Evolutionary conservation across 139 green algal genomes (phyloP), one percentile per base, ranked within the genome.

Genomic region (Picochlorum sp.): DNA sequence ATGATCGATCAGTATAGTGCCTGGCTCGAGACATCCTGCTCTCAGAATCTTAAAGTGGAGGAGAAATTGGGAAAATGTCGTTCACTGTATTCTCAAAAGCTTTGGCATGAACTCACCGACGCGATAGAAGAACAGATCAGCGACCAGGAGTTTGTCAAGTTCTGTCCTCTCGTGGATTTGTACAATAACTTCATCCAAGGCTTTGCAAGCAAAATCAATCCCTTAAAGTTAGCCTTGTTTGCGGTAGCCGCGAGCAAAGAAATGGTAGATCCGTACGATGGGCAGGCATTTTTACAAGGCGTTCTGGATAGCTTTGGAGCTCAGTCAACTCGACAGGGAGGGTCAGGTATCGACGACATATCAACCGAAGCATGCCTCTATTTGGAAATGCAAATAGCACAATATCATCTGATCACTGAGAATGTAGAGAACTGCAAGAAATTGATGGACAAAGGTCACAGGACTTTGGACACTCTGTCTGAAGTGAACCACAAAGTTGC

Each of bases 31-130:
- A 25, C 39, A 22, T 16, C 39, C 18, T 47, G 39, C 39, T 51
- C 45, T 2, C 43, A 82, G 44, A 44, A 65, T 18, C 85, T 84
- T 2, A 68, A 77, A 16, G 49, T 84, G 2, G 65, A 67, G 16
- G 59, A 73, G 14, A 63, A 80, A 14, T 56, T 89, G 7, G 49
- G 65, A 9, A 68, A 86, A 26, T 70, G 90, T 2, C 65, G 61
- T 5, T 78, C 72, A 18, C 72, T 96, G 13, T 94, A 96, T 57
- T 56, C 93, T 51, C 59, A 77, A 7, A 97, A 95, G 79, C 75
- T 99, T 33, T 99, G 93, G 93, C 93, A 99, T 67, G 83, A 97
- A 75, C 76, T 99, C 6, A 96, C 90, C 1, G 44, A 89, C 1
- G 83, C 85, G 41, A 60, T 98, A 10, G 87, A 98, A 50, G 65